phyloP scores from a whole-genome alignment of 306 rosid genomes.

The Sphenostylis stenocarpa region DNA sequence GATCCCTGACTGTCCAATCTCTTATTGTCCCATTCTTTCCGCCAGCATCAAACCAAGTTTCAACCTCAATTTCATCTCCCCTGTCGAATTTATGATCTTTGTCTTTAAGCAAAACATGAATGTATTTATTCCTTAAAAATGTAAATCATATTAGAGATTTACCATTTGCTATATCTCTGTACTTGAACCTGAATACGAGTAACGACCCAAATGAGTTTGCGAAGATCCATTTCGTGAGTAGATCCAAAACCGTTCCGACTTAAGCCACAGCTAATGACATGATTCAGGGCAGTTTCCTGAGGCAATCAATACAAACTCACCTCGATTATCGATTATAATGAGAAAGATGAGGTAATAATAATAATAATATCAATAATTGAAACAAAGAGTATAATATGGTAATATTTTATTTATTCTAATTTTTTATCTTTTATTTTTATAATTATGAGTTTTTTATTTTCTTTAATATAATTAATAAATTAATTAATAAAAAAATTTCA shows the following conservation, averaged over 20 bases:
- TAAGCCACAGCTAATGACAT: slow-evolving; percentile 53
- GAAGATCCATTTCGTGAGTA: slow-evolving; percentile 68
- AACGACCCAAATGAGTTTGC: slow-evolving; percentile 72
- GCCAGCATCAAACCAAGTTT: slow-evolving; percentile 73
- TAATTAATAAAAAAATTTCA: no score
- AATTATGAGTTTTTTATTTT: no score
- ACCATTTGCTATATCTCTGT: slow-evolving; percentile 69
- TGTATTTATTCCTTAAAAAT: background rate
- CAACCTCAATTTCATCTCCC: slow-evolving; percentile 79
- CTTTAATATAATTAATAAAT: no score
- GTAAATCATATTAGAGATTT: background rate
- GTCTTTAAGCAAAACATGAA: background rate
- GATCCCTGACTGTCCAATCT: slow-evolving; percentile 68
- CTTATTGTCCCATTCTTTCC: slow-evolving; percentile 72
- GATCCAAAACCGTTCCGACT: slow-evolving; percentile 63
- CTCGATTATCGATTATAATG: no score
- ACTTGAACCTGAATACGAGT: slow-evolving; percentile 72
- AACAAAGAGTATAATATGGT: no score
- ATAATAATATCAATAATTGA: no score
- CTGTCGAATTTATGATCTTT: slow-evolving; percentile 34
- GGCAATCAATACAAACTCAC: background rate
- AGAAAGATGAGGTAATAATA: no score
- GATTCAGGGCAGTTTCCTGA: slow-evolving; percentile 73
- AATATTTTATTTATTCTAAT: no score
- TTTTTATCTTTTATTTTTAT: no score